Conservation (phyloP, 768 basidiomycete genomes). For the Mycena indigotica region DNA sequence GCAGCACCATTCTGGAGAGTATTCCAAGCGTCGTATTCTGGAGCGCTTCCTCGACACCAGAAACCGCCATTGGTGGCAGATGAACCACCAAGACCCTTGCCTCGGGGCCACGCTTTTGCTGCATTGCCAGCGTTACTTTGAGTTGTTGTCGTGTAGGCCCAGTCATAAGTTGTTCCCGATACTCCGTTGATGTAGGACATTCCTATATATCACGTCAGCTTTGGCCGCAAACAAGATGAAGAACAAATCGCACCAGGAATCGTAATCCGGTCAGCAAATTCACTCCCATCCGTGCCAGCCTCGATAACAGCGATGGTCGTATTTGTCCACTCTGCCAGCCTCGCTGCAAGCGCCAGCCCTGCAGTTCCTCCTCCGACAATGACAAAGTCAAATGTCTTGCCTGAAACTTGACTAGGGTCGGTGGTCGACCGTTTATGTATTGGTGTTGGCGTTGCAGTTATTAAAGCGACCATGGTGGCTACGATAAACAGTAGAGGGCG, state of each 20-base stretch:
- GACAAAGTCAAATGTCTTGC: conserved; percentile 21
- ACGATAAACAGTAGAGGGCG: conserved; percentile 5
- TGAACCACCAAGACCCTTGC: conserved; percentile 29
- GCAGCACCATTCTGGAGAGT: conserved; percentile 22
- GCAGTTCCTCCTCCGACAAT: conserved; percentile 22
- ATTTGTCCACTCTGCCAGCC: conserved; percentile 20
- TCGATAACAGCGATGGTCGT: conserved; percentile 23
- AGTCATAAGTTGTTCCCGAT: conserved; percentile 12
- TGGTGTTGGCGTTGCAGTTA: no score
- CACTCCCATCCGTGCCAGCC: conserved; percentile 18
- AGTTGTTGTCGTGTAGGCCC: conserved; percentile 15
- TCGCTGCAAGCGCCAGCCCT: conserved; percentile 17
- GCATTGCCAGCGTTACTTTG: conserved; percentile 12
- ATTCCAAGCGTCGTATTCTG: conserved; percentile 31
- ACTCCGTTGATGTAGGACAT: conserved; percentile 23
- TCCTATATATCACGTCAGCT: conserved; percentile 1
- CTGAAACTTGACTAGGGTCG: conserved; percentile 13
- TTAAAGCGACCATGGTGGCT: conserved; percentile 3
- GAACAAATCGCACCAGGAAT: conserved; percentile 13
- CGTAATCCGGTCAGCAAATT: conserved; percentile 15
- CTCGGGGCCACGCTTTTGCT: conserved; percentile 13
- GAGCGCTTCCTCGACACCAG: conserved; percentile 28
- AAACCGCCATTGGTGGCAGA: conserved; percentile 32
- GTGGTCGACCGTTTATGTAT: conserved; percentile 18
- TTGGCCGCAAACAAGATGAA: not conserved